Conservation (phyloP, 78 protist species). For the Pigoraptor vietnamica region DNA sequence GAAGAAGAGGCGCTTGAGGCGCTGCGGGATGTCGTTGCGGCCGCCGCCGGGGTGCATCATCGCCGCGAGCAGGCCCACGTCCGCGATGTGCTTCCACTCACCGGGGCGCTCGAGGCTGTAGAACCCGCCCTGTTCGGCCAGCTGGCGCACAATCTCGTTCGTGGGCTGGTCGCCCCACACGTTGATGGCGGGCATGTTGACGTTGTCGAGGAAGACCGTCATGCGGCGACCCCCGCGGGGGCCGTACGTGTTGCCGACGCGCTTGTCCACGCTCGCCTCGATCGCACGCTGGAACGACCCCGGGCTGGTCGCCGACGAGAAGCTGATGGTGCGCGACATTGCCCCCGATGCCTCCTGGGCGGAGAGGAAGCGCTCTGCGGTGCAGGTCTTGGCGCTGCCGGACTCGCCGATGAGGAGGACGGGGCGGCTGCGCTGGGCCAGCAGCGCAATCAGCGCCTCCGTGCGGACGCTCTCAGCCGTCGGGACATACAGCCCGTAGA, state of each 20-base stretch:
- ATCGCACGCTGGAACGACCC: slow-evolving; percentile 51
- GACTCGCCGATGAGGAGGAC: slow-evolving; percentile 73
- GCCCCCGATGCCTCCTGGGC: not conserved
- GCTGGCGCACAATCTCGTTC: slow-evolving; percentile 78
- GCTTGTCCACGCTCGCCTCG: slow-evolving; percentile 73
- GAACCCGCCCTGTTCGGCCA: slow-evolving; percentile 54
- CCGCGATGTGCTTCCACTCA: slow-evolving; percentile 41
- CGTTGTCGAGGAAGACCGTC: slow-evolving; percentile 76
- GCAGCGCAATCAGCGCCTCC: slow-evolving; percentile 26
- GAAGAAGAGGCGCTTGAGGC: slow-evolving; percentile 77
- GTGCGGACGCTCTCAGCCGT: slow-evolving; percentile 65
- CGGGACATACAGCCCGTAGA: slow-evolving; percentile 65
- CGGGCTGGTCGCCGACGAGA: slow-evolving; percentile 75
- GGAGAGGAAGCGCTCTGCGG: not conserved
- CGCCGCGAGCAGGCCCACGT: slow-evolving; percentile 59
- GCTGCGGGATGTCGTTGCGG: slow-evolving; percentile 77
- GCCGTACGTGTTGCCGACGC: slow-evolving; percentile 59
- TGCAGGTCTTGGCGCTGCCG: slow-evolving; percentile 85
- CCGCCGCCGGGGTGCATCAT: slow-evolving; percentile 88
- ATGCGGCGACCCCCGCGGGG: slow-evolving; percentile 61
- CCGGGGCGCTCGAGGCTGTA: slow-evolving; percentile 80
- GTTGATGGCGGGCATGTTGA: slow-evolving; percentile 82
- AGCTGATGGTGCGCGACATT: slow-evolving; percentile 36
- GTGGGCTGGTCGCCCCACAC: slow-evolving; percentile 81
- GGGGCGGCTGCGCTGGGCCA: slow-evolving; percentile 5